Evolutionary conservation across 2,329 filamentous ascomycete genomes (phyloP).

Genomic region (Colletotrichum gloeosporioides): DNA sequence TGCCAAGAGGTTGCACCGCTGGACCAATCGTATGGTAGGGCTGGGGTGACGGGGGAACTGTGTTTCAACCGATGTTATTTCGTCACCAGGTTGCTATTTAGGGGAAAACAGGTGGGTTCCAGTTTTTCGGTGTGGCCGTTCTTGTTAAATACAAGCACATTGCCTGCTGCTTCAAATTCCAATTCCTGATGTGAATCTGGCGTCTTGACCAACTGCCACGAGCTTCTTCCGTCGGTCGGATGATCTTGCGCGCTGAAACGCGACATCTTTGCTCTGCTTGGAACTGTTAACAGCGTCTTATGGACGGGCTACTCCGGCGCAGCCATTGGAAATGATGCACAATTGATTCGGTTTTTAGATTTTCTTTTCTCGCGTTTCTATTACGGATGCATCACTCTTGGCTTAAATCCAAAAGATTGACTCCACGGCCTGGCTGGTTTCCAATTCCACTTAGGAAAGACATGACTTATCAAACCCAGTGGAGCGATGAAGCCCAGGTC

Average conservation of each 20-base stretch:
- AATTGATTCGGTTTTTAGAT: neutral
- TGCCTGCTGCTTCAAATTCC: neutral
- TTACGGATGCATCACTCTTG: neutral
- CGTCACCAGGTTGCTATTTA: constrained; percentile 6
- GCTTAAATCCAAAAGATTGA: neutral
- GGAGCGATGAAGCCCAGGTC: neutral
- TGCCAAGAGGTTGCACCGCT: neutral
- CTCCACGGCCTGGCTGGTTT: neutral
- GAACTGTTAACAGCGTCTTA: neutral
- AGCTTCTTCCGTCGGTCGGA: neutral
- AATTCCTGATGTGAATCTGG: neutral
- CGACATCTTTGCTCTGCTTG: neutral
- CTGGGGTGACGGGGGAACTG: neutral
- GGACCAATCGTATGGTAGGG: neutral
- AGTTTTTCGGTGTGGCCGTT: neutral
- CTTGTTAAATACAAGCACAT: neutral
- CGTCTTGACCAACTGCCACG: neutral
- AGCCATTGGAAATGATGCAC: neutral
- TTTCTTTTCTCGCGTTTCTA: neutral
- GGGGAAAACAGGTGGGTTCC: neutral
- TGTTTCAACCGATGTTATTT: constrained; percentile 1
- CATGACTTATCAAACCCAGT: neutral
- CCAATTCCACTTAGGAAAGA: neutral
- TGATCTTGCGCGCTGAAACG: neutral
- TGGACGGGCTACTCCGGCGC: neutral